Base-by-base conservation (phyloP, 148 eudicot species). In the Agrostemma githago region DNA sequence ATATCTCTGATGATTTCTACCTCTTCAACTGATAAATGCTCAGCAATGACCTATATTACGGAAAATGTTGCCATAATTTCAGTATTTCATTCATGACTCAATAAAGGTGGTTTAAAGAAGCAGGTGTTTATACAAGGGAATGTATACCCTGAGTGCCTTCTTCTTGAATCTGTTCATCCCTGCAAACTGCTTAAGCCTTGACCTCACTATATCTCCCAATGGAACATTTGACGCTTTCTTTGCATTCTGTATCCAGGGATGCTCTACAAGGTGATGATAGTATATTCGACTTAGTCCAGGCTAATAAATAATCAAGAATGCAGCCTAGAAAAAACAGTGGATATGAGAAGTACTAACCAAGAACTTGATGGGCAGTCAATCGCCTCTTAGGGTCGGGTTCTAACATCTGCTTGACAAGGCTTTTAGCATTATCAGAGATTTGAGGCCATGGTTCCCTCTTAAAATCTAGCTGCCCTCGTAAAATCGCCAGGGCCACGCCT, bases 381-480 rank as follows among this genome's bases (percentile, higher is more conserved):
- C 97, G 85, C 84, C 87, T 92, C 72, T 71, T 82, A 65, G 97
- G 92, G 72, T 92, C 92, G 3, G 87, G 86, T 38, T 92, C 95
- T 72, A 92, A 70, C 97, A 92, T 92, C 81, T 86, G 89, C 74
- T 79, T 80, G 40, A 92, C 97, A 72, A 92, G 92, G 68, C 79
- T 86, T 76, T 92, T 92, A 37, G 97, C 97, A 79, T 76, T 86
- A 8, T 90, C 92, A 46, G 97, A 90, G 68, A 92, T 84, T 78
- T 90, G 97, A 79, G 97, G 91, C 97, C 95, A 92, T 12, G 97
- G 97, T 54, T 90, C 97, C 78, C 95, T 86, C 82, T 92, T 90
- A 72, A 92, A 92, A 84, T 92, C 97, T 43, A 92, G 70, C 48
- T 78, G 82, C 4, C 97, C 97, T 19, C 97, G 79, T 71, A 92